Percentiles rank a stretch among this genome's conserved stretches.
Conservation (phyloP, 371 early-diverging fungal genomes). For the Zychaea mexicana region DNA sequence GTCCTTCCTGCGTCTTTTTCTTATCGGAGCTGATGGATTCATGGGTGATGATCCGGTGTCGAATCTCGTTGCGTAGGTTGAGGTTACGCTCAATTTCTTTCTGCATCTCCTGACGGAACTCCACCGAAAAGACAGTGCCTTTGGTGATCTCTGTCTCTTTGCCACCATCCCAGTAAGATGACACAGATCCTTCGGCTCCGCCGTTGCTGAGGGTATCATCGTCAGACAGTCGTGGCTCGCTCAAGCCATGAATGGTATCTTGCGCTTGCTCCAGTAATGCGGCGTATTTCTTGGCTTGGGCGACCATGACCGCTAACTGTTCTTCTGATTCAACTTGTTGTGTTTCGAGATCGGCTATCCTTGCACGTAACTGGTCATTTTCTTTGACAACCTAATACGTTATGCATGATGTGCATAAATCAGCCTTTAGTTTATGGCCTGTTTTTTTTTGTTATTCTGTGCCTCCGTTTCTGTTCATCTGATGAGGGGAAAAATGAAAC, state of each 20-base stretch:
- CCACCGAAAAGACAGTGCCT: conserved; percentile 57
- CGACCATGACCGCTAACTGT: conserved; percentile 61
- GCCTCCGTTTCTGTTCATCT: too few relatives aligned
- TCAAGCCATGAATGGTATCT: conserved; percentile 61
- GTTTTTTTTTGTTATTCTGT: too few relatives aligned
- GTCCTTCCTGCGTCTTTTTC: conserved; percentile 48
- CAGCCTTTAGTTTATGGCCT: too few relatives aligned
- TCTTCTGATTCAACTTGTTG: conserved; percentile 66
- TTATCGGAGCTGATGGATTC: conserved; percentile 38
- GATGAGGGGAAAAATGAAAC: too few relatives aligned
- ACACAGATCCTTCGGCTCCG: conserved; percentile 27
- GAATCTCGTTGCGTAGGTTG: conserved; percentile 43
- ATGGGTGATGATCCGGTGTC: conserved; percentile 49
- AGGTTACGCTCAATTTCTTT: conserved; percentile 55
- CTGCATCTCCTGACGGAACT: conserved; percentile 57
- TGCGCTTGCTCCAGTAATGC: conserved; percentile 66
- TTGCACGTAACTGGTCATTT: conserved; percentile 60
- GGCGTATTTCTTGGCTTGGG: conserved; percentile 68
- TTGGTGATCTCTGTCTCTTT: conserved; percentile 55
- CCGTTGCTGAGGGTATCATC: conserved; percentile 34
- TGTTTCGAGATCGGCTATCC: conserved; percentile 63
- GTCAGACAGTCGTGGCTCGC: conserved; percentile 49
- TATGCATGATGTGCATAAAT: background rate
- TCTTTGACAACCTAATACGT: conserved; percentile 60
- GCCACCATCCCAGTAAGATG: conserved; percentile 28